These are phyloP conservation scores for Ramularia endophylla DNA, from an alignment of 2,329 filamentous ascomycete genomes.

Conservation along the genomic window DNA sequence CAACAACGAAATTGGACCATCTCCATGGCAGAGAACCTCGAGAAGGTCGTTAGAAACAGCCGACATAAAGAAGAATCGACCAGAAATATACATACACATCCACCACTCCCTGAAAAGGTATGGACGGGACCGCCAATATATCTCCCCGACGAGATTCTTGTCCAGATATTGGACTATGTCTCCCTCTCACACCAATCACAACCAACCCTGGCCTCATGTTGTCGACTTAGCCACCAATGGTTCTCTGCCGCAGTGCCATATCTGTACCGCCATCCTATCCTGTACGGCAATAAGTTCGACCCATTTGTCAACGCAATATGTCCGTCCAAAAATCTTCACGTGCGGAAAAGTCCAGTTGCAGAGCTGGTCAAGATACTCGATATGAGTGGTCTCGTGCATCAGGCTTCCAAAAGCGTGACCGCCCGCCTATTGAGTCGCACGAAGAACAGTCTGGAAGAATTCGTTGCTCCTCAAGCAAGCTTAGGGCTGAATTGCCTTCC, in stretches of 20 bases:
- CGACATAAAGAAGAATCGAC: slow-evolving; percentile 5
- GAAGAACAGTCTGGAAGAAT: slow-evolving; percentile 47
- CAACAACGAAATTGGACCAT: slow-evolving; percentile 32
- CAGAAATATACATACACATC: not conserved
- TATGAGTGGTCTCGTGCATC: slow-evolving; percentile 52
- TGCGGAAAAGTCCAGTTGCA: slow-evolving; percentile 44
- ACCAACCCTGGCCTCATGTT: slow-evolving; percentile 45
- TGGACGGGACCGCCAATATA: slow-evolving; percentile 30
- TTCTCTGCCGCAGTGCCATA: slow-evolving; percentile 46
- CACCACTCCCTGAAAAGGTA: slow-evolving; percentile 2
- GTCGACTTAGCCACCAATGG: slow-evolving; percentile 51
- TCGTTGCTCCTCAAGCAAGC: slow-evolving; percentile 52
- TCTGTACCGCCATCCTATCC: slow-evolving; percentile 49
- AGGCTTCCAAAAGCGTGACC: slow-evolving; percentile 53
- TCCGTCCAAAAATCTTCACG: slow-evolving; percentile 45
- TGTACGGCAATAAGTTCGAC: slow-evolving; percentile 49
- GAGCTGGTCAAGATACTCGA: slow-evolving; percentile 49
- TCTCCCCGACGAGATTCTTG: slow-evolving; percentile 51
- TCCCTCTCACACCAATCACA: slow-evolving; percentile 37
- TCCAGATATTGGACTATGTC: slow-evolving; percentile 44
- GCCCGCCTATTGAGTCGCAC: slow-evolving; percentile 51
- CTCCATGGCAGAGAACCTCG: slow-evolving; percentile 32
- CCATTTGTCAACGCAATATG: slow-evolving; percentile 51
- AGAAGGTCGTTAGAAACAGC: slow-evolving; percentile 15
- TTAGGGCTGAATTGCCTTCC: slow-evolving; percentile 55